Base-by-base conservation (phyloP, 1,284 basidiomycete species). In the Pholiota adiposa region DNA sequence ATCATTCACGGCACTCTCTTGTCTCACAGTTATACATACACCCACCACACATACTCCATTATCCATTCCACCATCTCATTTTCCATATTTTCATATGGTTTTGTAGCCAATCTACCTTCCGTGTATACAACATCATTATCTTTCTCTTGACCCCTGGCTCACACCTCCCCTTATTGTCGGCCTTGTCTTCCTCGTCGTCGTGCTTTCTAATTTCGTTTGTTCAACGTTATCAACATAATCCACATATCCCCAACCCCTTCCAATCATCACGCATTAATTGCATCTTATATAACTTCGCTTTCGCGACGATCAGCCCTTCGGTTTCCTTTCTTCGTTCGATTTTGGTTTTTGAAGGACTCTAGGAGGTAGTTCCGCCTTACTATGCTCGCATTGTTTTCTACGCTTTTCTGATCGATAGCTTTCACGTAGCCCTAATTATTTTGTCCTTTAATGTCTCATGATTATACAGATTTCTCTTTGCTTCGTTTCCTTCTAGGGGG, bases 71-170 rank as follows among this genome's bases (percentile, higher is more conserved):
- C 19, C 34, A 51, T 9, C 18, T 38, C 50, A 34, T 23, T 19
- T 0, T 51, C 23, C 50, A 34, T 18, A 34, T 36, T 16, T 46
- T 21, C 50, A 51, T 38, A 34, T 21, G 33, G 36, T 51, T 34
- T 33, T 38, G 51, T 53, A 31, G 36, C 12, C 51, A 53, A 43
- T 21, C 51, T 29, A 50, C 48, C 19, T 16, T 33, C 44, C 21
- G 41, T 31, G 19, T 44, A 40, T 54, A 41, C 53, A 54, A 41
- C 38, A 44, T 31, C 53, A 46, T 41, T 29, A 46, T 46, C 27
- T 9, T 18, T 29, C 16, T 54, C 23, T 7, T 54, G 23, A 14
- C 31, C 16, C 18, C 33, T 5, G 34, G 29, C 16, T 21, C 27
- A 43, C 25, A 4, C 27, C 5, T n/a, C 18, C 41, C 21, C 21